Evolutionary conservation across 805 yeast species (phyloP), one percentile per base, ranked within the genome.

Genomic region (Priceomyces carsonii): DNA sequence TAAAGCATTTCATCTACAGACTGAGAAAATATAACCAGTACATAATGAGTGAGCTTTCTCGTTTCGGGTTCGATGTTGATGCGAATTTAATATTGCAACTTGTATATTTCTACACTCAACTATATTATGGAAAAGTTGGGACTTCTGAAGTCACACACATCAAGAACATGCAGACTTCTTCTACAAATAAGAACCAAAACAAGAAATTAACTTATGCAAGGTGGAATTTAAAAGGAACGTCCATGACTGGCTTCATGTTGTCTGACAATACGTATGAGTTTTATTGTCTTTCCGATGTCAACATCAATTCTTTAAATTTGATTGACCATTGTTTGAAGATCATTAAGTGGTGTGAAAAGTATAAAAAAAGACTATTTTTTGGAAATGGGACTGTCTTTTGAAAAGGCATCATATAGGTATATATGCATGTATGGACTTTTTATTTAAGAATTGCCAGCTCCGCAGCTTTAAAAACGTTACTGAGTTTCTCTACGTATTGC

Each of bases 1-100:
- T 91, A 8, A 75, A 79, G 41, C 96, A 89, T 61, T 93, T 90
- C 53, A 73, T 89, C 16, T 90, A 79, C 66, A 89, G 86, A 58
- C 77, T 86, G 21, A 81, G 77, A 40, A 63, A 63, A 15, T 75
- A 76, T 38, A 79, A 87, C 12, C 97, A 87, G 48, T 81, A 72
- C 48, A 72, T 78, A 44, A 69, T 67, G 52, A 70, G 73, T 31
- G 70, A 62, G 47, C 43, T 47, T 24, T 39, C 44, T 17, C 46
- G 41, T 15, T 44, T 41, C 40, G 37, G 42, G 43, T 43, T 51
- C 30, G 33, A 55, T 47, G 23, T 46, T 39, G 53, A 40, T 30
- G 21, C 48, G 41, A 35, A 58, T 49, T 40, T 61, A 51, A 38
- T 64, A 45, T 42, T 62, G 53, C 56, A 77, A 56, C 47, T 71